These are phyloP conservation scores for Cerioporus squamosus DNA, from an alignment of 1,284 basidiomycete species.

Conservation along the genomic window DNA sequence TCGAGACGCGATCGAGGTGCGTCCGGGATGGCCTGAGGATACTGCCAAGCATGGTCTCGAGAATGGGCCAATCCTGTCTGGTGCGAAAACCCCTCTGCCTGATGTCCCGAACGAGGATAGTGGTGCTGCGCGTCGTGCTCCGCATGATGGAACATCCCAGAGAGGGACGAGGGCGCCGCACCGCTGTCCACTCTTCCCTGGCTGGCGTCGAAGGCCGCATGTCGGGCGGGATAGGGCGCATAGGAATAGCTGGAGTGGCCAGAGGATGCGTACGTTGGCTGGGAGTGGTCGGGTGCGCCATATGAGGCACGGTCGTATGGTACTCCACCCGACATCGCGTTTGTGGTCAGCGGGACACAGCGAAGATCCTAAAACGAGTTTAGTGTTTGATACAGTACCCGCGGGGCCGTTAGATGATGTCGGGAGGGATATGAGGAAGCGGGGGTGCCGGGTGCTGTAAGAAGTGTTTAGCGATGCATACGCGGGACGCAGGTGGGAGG, in stretches of 20 bases:
- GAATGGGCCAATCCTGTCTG: slow-evolving; percentile 7
- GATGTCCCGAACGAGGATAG: slow-evolving; percentile 13
- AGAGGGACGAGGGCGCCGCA: slow-evolving; percentile 19
- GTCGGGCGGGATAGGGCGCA: slow-evolving; percentile 12
- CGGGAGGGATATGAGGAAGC: slow-evolving; percentile 15
- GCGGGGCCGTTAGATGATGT: slow-evolving; percentile 10
- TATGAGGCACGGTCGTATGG: slow-evolving; percentile 28
- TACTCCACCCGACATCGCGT: slow-evolving; percentile 24
- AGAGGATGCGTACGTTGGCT: slow-evolving; percentile 13
- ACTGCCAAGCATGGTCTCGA: slow-evolving; percentile 18
- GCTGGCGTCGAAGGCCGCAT: slow-evolving; percentile 12
- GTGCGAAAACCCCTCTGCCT: slow-evolving; percentile 17
- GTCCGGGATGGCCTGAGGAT: slow-evolving; percentile 10
- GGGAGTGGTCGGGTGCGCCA: slow-evolving; percentile 8
- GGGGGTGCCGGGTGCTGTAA: slow-evolving; percentile 18
- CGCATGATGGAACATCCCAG: slow-evolving; percentile 26
- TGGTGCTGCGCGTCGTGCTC: slow-evolving; percentile 23
- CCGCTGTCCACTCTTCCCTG: slow-evolving; percentile 18
- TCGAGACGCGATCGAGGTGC: slow-evolving; percentile 15
- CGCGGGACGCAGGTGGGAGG: not conserved
- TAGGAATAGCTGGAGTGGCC: slow-evolving; percentile 7
- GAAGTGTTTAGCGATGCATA: slow-evolving; percentile 15
- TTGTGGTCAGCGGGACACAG: slow-evolving; percentile 1
- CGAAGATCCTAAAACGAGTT: slow-evolving; percentile 11
- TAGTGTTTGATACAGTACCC: slow-evolving; percentile 26